Evolutionary conservation across 1,139 yeast species (phyloP), one percentile per base, ranked within the genome.

Genomic region (Nakaseomyces glabratus): DNA sequence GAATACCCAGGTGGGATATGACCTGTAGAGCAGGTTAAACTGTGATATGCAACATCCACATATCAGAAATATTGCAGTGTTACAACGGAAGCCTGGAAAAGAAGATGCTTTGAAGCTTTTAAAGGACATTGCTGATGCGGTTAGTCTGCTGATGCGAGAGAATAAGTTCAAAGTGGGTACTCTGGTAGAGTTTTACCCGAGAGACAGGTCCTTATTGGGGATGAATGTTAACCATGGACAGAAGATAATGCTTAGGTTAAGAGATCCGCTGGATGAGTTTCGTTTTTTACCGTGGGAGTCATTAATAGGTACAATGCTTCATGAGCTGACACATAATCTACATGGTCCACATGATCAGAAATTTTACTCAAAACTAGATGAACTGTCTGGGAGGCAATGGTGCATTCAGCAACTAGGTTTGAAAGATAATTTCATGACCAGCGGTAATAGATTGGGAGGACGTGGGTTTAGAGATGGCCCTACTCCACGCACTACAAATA

Each of bases 111-210:
- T 68, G 16, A 66, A 70, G 15, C 47, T 80, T 16, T 58, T 81
- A 5, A 78, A 76, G 45, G 73, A 76, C 29, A 64, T 78, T 11
- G 82, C 84, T 9, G 68, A 65, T 24, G 52, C 63, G 11, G 82
- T 76, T 21, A 78, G 84, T 0, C 95, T 95, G 1, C 60, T 90
- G 35, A 82, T 90, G 74, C 71, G 73, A 38, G 71, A 73, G 34
- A 69, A 76, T 44, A 69, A 71, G 11, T 73, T 82, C 52, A 72
- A 69, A 39, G 90, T 88, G 3, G 76, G 75, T 1, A 63, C 72
- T 0, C 57, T 90, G 14, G 73, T 82, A 46, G 98, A 90, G 58
- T 82, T 90, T 73, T 81, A 65, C 46, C 97, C 97, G n/a, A 76
- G 71, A 44, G 68, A 73, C 49, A 64, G 69, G 2, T 61, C 69